Base-by-base conservation (phyloP, 2,329 filamentous ascomycete species). In the Fusarium pilosicola region DNA sequence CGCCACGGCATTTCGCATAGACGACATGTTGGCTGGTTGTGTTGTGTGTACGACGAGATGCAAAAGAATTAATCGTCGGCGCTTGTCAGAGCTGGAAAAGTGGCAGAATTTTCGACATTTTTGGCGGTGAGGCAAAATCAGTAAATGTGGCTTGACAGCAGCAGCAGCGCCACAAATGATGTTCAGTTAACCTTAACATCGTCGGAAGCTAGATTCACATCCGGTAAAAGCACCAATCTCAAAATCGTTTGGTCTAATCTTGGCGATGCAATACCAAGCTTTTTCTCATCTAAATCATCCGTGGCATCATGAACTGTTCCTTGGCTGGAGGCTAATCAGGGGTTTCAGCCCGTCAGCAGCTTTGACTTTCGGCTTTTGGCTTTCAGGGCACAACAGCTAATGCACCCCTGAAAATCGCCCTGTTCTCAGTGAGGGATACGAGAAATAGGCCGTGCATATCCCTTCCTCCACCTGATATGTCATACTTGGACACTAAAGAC, bases 1-100 rank as follows among this genome's bases (percentile, higher is more conserved):
- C 77, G 94, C 90, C 70, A 95, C 89, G 81, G 88, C 87, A 79
- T 91, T 91, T 72, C 88, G 85, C 82, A 91, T 86, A 6, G 89
- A 89, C 39, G 88, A 89, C 88, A 89, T 88, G 38, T 45, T 69
- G 76, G 56, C 52, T 12, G 17, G 46, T 44, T 62, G 41, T 48
- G 39, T 28, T 49, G 13, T 60, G 26, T 38, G 32, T 42, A 24
- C 14, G 38, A 24, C 32, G n/a, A 17, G 26, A 59, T 48, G 68
- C 52, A 24, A 44, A 62, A 73, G 71, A 74, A 62, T 62, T 28
- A 45, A 70, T 65, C n/a, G 22, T 28, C 26, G 28, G 24, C 51
- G 41, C 32, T 55, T 55, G 51, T 36, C 67, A 39, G 59, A 63
- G 38, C 54, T 65, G 49, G 26, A 44, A 55, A 10, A n/a, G 51